These are phyloP conservation scores for Ustulina deusta DNA, from an alignment of 2,329 filamentous ascomycete genomes.

Conservation along the genomic window DNA sequence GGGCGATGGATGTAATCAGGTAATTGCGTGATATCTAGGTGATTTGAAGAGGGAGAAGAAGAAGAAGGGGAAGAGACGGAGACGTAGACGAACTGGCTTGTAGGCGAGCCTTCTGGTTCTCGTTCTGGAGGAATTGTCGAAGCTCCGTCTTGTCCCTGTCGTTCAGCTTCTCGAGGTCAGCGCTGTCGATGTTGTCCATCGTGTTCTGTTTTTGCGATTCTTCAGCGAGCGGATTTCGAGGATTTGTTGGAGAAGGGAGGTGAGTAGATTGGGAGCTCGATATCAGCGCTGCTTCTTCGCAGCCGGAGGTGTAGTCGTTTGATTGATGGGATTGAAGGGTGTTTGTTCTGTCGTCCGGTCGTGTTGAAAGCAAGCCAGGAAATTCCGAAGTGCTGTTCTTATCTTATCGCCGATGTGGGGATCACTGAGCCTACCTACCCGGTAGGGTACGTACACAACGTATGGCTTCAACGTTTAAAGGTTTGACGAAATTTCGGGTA, in stretches of 20 bases:
- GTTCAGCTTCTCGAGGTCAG: constrained; percentile 80
- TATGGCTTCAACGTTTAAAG: background rate
- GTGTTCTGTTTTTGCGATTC: background rate
- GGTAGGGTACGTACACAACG: background rate
- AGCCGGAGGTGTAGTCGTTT: background rate
- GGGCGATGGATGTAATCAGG: background rate
- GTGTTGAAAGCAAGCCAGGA: constrained; percentile 16
- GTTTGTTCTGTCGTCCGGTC: background rate
- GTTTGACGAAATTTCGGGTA: background rate
- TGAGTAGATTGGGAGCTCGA: background rate
- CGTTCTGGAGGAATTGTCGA: constrained; percentile 84
- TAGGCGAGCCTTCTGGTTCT: constrained; percentile 83
- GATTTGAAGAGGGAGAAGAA: background rate
- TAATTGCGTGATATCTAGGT: background rate
- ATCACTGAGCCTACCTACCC: background rate
- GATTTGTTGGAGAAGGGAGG: background rate
- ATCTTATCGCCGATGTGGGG: constrained; percentile 42
- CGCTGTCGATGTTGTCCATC: constrained; percentile 56
- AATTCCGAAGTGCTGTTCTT: constrained; percentile 36
- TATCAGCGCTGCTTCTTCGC: too few relatives aligned
- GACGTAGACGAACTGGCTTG: constrained; percentile 65
- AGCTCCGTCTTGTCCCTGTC: constrained; percentile 88
- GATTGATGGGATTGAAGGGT: background rate
- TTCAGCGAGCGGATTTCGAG: background rate
- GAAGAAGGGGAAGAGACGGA: too few relatives aligned